Evolutionary conservation across 805 yeast genomes (phyloP), one percentile per base, ranked within the genome.

Genomic region (Saturnispora halmiae): DNA sequence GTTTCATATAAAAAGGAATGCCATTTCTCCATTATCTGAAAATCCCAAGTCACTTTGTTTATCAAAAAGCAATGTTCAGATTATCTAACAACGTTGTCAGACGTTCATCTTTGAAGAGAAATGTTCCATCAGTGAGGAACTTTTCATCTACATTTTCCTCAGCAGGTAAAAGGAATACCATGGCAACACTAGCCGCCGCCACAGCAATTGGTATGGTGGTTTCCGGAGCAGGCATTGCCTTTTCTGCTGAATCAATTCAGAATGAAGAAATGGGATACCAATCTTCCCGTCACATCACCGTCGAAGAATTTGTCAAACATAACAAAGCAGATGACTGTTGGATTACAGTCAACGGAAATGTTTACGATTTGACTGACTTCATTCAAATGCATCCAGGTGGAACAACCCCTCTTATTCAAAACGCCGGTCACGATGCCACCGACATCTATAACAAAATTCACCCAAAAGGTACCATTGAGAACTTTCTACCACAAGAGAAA

Each of bases 371-470:
- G 45, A 77, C 90, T 0, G 75, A 73, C 20, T 70, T 69, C 44
- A 42, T 67, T 4, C 38, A 52, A 1, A 46, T 52, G 20, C 75
- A 70, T 51, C 79, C 79, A 1, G 79, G 79, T 22, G 79, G 79
- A 14, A 55, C 51, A 29, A 51, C 55, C 13, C 64, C 69, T 14
- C 65, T 73, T 29, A 51, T 70, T 43, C 63, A 60, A 35, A 61
- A 60, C 46, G 77, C 76, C 3, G 79, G 78, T 24, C 63, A 60
- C 40, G 75, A 73, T 51, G 78, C 73, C 6, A 63, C 73, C 7
- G 79, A 79, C 50, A 77, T 83, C 13, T 90, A 86, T 55, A 84
- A 82, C 44, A 95, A 95, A 16, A 72, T 90, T 46, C 97, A 90
- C 59, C 92, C 97, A 0, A 75, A 80, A 16, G 95, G 87, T 53